These are phyloP conservation scores for Coprinopsis strossmayeri DNA, from an alignment of 768 basidiomycete species.

Conservation along the genomic window DNA sequence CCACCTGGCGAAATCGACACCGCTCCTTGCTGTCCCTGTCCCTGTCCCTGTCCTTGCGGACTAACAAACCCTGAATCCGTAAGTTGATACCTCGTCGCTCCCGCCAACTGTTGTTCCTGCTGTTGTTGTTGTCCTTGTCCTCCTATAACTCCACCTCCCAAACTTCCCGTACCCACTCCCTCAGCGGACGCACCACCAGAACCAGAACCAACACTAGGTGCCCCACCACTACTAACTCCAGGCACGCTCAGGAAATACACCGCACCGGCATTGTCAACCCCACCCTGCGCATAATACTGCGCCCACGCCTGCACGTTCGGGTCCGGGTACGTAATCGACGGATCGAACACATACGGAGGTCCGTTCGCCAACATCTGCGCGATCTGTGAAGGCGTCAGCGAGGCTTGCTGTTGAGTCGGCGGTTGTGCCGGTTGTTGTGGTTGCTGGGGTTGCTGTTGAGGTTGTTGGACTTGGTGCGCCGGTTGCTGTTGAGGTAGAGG, in stretches of 20 bases:
- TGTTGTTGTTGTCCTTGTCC: constrained; percentile 10
- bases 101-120: constrained; percentile 13
- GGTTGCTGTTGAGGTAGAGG: constrained; percentile 9
- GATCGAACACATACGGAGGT: constrained; percentile 57
- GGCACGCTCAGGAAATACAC: constrained; percentile 80
- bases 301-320: constrained; percentile 85
- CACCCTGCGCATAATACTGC: constrained; percentile 77
- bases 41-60: neutral
- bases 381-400: constrained; percentile 8
- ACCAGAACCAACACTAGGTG: constrained; percentile 11
- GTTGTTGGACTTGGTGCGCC: constrained; percentile 12
- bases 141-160: too few relatives aligned
- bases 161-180: constrained; percentile 8
- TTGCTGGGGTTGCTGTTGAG: constrained; percentile 19
- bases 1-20: constrained; percentile 11
- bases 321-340: constrained; percentile 63
- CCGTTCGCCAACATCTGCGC: constrained; percentile 20
- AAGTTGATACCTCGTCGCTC: constrained; percentile 6
- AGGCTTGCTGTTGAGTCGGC: constrained; percentile 14
- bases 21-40: neutral
- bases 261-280: constrained; percentile 63
- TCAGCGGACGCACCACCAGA: constrained; percentile 10
- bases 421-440: constrained; percentile 13
- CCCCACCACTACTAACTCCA: constrained; percentile 49
- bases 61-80: constrained; percentile 7